phyloP scores from a whole-genome alignment of 345 rosid genomes.

The Citrus glauca region DNA sequence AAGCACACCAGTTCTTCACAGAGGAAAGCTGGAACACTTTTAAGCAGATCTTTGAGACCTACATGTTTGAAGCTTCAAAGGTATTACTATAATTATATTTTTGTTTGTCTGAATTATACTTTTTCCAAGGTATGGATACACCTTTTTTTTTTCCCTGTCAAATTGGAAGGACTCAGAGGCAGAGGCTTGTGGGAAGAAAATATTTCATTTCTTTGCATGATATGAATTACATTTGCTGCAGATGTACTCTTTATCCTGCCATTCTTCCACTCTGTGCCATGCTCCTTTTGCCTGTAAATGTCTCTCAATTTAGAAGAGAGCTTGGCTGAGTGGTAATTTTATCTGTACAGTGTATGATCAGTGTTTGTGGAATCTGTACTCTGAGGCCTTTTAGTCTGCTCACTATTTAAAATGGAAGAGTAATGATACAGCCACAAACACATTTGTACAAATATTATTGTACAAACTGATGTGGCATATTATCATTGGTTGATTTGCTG shows the following conservation, averaged over 20 bases:
- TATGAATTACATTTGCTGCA: background rate
- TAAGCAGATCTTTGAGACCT: constrained; percentile 74
- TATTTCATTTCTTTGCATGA: background rate
- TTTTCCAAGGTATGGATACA: background rate
- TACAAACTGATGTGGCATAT: no score
- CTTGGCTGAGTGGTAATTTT: background rate
- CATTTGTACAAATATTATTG: no score
- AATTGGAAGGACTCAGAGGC: background rate
- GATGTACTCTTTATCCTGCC: background rate
- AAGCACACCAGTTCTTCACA: constrained; percentile 88
- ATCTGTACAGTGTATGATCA: background rate
- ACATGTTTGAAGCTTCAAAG: constrained; percentile 93
- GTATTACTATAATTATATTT: constrained; percentile 30
- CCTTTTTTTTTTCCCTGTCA: background rate
- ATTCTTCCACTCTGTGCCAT: background rate
- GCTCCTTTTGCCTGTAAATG: background rate
- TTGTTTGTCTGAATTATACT: background rate
- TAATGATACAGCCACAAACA: background rate
- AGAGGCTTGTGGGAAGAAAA: background rate
- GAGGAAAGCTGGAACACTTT: constrained; percentile 85
- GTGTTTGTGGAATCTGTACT: background rate
- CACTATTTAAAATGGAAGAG: background rate
- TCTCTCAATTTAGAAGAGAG: background rate
- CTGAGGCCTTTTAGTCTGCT: background rate
- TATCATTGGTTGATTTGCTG: background rate